phyloP scores from a whole-genome alignment of 768 basidiomycete species.

The Tulasnella sp. region DNA sequence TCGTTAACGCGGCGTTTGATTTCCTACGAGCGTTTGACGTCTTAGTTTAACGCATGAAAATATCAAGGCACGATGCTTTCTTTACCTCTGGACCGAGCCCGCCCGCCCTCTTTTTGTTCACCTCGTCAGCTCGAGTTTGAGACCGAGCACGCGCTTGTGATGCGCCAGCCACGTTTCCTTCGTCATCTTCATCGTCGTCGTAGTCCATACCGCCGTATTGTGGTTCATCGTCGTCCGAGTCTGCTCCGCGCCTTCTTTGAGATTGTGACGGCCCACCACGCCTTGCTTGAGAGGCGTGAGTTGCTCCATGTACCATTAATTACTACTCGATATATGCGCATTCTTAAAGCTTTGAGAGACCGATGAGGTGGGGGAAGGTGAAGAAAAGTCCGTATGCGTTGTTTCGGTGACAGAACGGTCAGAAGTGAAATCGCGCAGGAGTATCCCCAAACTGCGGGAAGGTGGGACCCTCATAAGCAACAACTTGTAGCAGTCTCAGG shows the following conservation, averaged over 20 bases:
- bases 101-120: neutral
- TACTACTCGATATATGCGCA: neutral
- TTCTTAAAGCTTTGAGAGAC: no score
- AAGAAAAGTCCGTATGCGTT: no score
- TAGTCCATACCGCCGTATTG: constrained; percentile 16
- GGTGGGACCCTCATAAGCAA: neutral
- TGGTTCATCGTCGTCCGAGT: constrained; percentile 31
- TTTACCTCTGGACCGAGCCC: neutral
- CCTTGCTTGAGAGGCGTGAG: neutral
- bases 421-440: neutral
- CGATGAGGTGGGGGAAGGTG: no score
- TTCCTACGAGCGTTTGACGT: constrained; percentile 38
- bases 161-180: constrained; percentile 8
- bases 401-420: no score
- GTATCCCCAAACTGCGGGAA: no score
- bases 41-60: neutral
- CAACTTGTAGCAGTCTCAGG: no score
- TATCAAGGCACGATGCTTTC: neutral
- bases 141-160: neutral
- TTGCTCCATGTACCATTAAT: neutral
- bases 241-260: constrained; percentile 27
- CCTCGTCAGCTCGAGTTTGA: neutral
- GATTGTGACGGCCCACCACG: no score
- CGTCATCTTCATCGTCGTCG: constrained; percentile 11
- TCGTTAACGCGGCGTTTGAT: constrained; percentile 56